Conservation (phyloP, 805 yeast genomes). For the Candida boleticola region DNA sequence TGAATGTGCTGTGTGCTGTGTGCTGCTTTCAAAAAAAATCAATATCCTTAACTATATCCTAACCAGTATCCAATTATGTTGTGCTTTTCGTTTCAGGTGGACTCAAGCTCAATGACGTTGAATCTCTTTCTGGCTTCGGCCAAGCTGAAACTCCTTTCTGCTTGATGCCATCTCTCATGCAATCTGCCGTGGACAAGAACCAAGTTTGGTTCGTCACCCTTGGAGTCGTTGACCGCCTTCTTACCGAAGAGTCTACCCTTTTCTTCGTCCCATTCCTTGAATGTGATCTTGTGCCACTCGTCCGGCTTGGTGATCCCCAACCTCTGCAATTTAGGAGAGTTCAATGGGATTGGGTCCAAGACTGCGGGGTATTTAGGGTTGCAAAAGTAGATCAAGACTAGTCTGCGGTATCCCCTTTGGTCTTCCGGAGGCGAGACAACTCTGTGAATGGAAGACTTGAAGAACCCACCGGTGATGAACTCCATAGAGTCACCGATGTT, state of each 20-base stretch:
- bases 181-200: conserved; percentile 38
- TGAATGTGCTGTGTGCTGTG: no score
- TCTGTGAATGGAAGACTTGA: conserved; percentile 25
- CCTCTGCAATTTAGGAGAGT: conserved; percentile 21
- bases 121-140: conserved; percentile 25
- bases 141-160: conserved; percentile 21
- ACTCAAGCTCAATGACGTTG: conserved; percentile 14
- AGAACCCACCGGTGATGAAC: conserved; percentile 29
- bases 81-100: no score
- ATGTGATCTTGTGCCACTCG: conserved; percentile 28
- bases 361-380: conserved; percentile 18
- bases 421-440: conserved; percentile 27
- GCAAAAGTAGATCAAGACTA: conserved; percentile 26
- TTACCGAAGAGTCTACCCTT: conserved; percentile 47
- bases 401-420: conserved; percentile 20
- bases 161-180: conserved; percentile 46
- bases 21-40: no score
- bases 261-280: conserved; percentile 35
- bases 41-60: no score
- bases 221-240: conserved; percentile 26
- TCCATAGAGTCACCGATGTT: conserved; percentile 31
- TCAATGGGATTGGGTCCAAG: conserved; percentile 24
- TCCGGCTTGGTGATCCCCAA: conserved; percentile 14
- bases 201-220: conserved; percentile 28
- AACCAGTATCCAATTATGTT: no score